Conservation (phyloP, 345 rosid genomes). For the Sisymbrium altissimum region DNA sequence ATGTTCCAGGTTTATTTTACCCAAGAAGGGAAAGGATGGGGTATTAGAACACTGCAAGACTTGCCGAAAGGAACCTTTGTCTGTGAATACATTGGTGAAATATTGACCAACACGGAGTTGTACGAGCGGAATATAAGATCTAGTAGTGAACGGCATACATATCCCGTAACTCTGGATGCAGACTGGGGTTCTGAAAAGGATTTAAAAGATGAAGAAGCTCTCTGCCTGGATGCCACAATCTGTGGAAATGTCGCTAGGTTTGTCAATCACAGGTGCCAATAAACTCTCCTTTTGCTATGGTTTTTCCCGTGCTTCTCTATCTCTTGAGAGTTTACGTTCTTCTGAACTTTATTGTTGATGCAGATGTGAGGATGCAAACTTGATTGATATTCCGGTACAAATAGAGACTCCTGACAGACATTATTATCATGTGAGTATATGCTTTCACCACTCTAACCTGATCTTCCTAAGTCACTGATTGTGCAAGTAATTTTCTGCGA, state of each 20-base stretch:
- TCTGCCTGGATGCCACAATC: constrained; percentile 75
- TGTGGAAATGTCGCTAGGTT: constrained; percentile 87
- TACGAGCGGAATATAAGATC: constrained; percentile 45
- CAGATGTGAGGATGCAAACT: constrained; percentile 84
- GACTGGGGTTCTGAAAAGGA: constrained; percentile 65
- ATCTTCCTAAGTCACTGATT: background rate
- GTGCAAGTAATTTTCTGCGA: background rate
- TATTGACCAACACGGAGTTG: constrained; percentile 69
- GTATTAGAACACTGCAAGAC: constrained; percentile 68
- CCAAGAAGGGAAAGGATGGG: constrained; percentile 80
- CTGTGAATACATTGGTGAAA: constrained; percentile 85
- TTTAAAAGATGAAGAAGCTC: constrained; percentile 75
- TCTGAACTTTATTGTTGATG: constrained; percentile 7
- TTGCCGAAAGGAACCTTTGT: constrained; percentile 90
- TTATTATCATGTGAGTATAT: constrained; percentile 73
- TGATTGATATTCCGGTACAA: constrained; percentile 90
- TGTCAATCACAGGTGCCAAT: constrained; percentile 79
- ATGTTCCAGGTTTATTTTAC: constrained; percentile 69
- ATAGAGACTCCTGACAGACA: constrained; percentile 83
- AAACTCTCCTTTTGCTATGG: background rate
- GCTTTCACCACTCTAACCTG: background rate
- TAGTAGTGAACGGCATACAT: constrained; percentile 42
- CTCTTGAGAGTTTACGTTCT: background rate
- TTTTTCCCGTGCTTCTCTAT: background rate
- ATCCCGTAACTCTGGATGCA: constrained; percentile 76